Evolutionary conservation across 208 protist genomes (phyloP), one percentile per base, ranked within the genome.

Genomic region (Dictyostelium gargantuum): DNA sequence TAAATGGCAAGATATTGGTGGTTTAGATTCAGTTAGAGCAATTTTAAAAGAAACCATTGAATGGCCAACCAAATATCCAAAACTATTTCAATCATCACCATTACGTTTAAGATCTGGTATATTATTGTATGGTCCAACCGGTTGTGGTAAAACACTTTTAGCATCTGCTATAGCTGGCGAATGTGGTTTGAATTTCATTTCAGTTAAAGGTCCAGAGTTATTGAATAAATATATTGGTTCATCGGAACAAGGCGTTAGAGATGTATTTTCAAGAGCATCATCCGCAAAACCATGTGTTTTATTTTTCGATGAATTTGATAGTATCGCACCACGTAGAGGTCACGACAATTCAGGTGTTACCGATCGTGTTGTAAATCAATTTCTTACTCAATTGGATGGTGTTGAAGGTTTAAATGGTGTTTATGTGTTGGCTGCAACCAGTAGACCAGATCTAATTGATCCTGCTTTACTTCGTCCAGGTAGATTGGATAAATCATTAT

Each of bases 251-350:
- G 54, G 42, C 1, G 94, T 96, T 58, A 79, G 96, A 48, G 91
- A 95, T 54, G 50, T 97, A 9, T 98, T 98, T 70, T 74, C 77
- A n/a, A 73, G 94, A 10, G 97, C 97, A 3, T 38, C 38, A 75
- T 85, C 91, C 32, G 91, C 94, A 17, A 44, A 26, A 40, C 97
- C 97, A 11, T 97, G 93, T 76, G 75, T 98, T 48, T 66, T 97
- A 10, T 98, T 97, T 74, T 97, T 98, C 29, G 97, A 98, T 82
- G 97, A 98, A 74, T 96, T 98, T 86, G 97, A 98, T 66, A 82
- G 95, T 5, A 91, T 97, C 46, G 97, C 96, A 0, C 95, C 95
- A 11, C 56, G 91, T 38, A 91, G 95, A 70, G 95, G 96, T 17
- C 84, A 96, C 61, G 96, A 97, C 85, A 92, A 44, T 58, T 96